These are phyloP conservation scores for Triticum aestivum DNA, from an alignment of 176 grass and related monocot species.

Conservation along the genomic window IWGSC_CS_RefSeq_v2.1 NC_057807.1:288700444-288700943, in stretches of 20 bases:
- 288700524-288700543: background rate
- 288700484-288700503: background rate
- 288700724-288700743: slow-evolving; percentile 48
- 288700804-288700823: background rate
- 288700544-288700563: background rate
- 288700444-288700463: background rate
- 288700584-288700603: background rate
- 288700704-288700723: slow-evolving; percentile 72
- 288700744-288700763: background rate
- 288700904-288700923: slow-evolving; percentile 91
- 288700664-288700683: slow-evolving; percentile 70
- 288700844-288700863: background rate
- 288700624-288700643: slow-evolving; percentile 71
- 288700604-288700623: background rate
- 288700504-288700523: background rate
- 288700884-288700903: slow-evolving; percentile 35
- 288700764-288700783: background rate
- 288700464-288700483: background rate
- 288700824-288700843: background rate
- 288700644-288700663: slow-evolving; percentile 80
- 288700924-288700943: slow-evolving; percentile 56
- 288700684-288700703: slow-evolving; percentile 82
- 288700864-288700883: background rate
- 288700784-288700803: background rate
- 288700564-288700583: background rate